Conservation (phyloP, 345 rosid genomes). For the Heritiera fomes region DNA sequence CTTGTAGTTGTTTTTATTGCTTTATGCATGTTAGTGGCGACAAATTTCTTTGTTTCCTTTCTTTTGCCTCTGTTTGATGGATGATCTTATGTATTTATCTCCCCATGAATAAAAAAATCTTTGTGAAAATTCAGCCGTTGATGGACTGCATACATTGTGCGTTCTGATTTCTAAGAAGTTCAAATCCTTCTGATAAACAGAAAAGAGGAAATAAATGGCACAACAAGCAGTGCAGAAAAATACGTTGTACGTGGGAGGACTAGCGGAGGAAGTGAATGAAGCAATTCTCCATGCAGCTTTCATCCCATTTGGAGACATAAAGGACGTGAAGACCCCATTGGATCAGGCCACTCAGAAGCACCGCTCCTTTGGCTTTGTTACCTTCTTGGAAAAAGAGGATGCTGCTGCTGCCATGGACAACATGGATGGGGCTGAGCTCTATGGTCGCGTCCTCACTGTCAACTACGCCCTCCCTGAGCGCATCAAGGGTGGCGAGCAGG, state of each 20-base stretch:
- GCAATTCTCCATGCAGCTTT: constrained; percentile 89
- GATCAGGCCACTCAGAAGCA: constrained; percentile 99
- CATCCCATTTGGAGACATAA: constrained; percentile 96
- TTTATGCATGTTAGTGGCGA: background rate
- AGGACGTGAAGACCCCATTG: constrained; percentile 93
- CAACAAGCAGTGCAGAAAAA: constrained; percentile 88
- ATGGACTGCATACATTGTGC: background rate
- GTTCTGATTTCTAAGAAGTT: background rate
- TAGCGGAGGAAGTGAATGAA: constrained; percentile 97
- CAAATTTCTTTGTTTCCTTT: no score
- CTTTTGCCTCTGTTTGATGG: no score
- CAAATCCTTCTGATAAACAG: background rate
- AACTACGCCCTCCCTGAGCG: constrained; percentile 94
- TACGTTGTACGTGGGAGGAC: constrained; percentile 92
- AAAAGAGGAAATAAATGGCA: constrained; percentile 33
- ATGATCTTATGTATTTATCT: no score
- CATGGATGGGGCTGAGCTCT: constrained; percentile 97
- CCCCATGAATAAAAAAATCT: no score
- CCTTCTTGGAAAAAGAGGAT: constrained; percentile 87
- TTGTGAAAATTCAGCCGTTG: background rate
- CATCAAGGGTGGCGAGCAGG: constrained; percentile 98
- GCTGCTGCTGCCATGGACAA: constrained; percentile 95
- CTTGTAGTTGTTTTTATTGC: background rate
- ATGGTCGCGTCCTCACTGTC: constrained; percentile 97
- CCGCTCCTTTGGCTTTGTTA: constrained; percentile 96